These are phyloP conservation scores for Monascus ruber DNA, from an alignment of 2,329 filamentous ascomycete genomes.

Conservation along the genomic window DNA sequence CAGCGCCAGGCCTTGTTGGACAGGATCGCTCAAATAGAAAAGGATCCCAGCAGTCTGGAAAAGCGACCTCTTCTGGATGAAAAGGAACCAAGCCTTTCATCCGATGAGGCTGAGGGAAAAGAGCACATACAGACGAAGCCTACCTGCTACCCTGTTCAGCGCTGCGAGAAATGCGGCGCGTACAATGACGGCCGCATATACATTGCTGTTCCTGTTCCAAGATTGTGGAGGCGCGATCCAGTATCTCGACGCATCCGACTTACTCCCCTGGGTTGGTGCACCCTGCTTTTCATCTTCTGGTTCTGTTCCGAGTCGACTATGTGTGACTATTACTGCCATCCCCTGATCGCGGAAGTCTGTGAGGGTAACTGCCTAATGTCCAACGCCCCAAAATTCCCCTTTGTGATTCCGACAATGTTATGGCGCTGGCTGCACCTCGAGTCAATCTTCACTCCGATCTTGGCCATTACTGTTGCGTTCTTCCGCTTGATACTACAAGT, in stretches of 20 bases:
- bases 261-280: constrained; percentile 28
- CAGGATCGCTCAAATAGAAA: constrained; percentile 31
- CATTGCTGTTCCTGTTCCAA: constrained; percentile 23
- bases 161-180: constrained; percentile 14
- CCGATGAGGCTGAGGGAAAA: constrained; percentile 4
- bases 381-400: constrained; percentile 44
- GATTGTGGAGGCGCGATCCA: constrained; percentile 22
- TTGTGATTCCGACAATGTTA: constrained; percentile 45
- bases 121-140: constrained; percentile 3
- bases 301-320: constrained; percentile 38
- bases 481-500: constrained; percentile 22
- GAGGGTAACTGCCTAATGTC: constrained; percentile 39
- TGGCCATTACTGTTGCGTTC: constrained; percentile 19
- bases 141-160: constrained; percentile 4
- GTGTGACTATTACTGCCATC: constrained; percentile 42
- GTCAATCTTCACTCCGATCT: constrained; percentile 16
- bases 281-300: constrained; percentile 36
- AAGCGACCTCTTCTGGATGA: constrained; percentile 21
- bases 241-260: constrained; percentile 18
- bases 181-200: constrained; percentile 18
- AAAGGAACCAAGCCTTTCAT: constrained; percentile 6
- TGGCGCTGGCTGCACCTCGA: constrained; percentile 35
- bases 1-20: constrained; percentile 29
- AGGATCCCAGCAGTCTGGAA: constrained; percentile 29
- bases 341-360: constrained; percentile 36